Base-by-base conservation (phyloP, 768 basidiomycete species). In the Boletus rubropictus region DNA sequence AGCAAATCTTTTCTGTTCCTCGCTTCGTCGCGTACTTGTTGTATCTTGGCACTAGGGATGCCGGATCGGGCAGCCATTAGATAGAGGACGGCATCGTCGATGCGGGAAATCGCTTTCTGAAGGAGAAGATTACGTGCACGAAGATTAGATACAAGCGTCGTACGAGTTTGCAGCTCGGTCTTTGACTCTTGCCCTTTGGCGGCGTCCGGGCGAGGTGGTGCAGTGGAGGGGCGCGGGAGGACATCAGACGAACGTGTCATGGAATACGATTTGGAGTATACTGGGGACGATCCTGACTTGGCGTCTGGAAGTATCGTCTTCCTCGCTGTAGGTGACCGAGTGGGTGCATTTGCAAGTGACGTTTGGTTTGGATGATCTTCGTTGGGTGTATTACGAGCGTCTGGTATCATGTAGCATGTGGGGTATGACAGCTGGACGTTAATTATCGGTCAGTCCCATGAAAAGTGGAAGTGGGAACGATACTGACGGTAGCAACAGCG, bases 351-450 rank as follows among this genome's bases (percentile, higher is more conserved):
- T 39, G 51, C 27, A 33, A 9, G 54, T 40, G 50, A 42, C n/a
- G 50, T 44, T 48, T 48, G 44, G 35, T 18, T 50, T 43, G 37
- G 40, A 35, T 48, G 42, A 54, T 50, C 42, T 42, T 44, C 27
- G 51, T 48, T 21, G 36, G 48, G 31, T 37, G 35, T 44, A 41
- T 52, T 39, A 39, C 29, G 17, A 48, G 50, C 21, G 53, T 49
- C 56, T 46, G 56, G 56, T 61, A 61, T 51, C 61, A 62, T 64
- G 62, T 64, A 62, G 59, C 59, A 64, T 62, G 53, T 50, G 61
- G 39, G 7, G 28, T 44, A 27, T 39, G 37, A 52, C 20, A 29
- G 15, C 25, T 32, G 11, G 32, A 51, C 27, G 27, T 17, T 25
- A 43, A 11, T 24, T 10, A 32, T 35, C 14, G 20, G 41, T 44